Base-by-base conservation (phyloP, 257 asterid genomes). In the Eustoma russellianum region DNA sequence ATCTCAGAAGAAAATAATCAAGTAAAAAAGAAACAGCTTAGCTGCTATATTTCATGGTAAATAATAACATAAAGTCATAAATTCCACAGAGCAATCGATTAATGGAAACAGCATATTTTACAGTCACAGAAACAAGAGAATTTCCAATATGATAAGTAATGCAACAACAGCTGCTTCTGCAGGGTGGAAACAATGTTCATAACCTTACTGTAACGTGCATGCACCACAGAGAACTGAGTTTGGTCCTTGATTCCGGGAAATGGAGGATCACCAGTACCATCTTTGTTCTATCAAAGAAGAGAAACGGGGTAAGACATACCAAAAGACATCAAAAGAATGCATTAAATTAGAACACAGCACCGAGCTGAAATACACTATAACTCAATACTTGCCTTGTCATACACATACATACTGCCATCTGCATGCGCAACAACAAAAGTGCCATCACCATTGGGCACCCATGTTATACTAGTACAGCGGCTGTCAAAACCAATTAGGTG, bases 191-290 rank as follows among this genome's bases (percentile, higher is more conserved):
- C 33, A 47, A 28, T 12, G 16, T 33, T 45, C 58, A 58, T 28
- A 48, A 93, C 99, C 97, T 85, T 93, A 71, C 94, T 88, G 75
- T 88, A 78, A 46, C 99, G 97, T 48, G 95, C 97, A 74, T 85
- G 99, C 30, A 94, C 65, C 33, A 93, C 95, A 52, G 93, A 85
- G 76, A 93, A 93, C 34, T 88, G 99, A 62, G 89, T 78, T 72
- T 76, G 99, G 68, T 93, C 99, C 77, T 85, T 88, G 71, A 93
- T 80, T 52, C 76, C 79, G 17, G 97, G 95, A 75, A 93, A 93
- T 30, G 97, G 85, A 62, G 99, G 89, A 74, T 91, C 98, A 53
- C 85, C 86, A 28, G 99, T 83, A 60, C 89, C 91, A 67, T 91
- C 98, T 77, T 84, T 91, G 63, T 74, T 80, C 98, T 91, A 70